Conservation (phyloP, 352 stramenopile genomes). For the Hyaloperonospora brassicae region DNA sequence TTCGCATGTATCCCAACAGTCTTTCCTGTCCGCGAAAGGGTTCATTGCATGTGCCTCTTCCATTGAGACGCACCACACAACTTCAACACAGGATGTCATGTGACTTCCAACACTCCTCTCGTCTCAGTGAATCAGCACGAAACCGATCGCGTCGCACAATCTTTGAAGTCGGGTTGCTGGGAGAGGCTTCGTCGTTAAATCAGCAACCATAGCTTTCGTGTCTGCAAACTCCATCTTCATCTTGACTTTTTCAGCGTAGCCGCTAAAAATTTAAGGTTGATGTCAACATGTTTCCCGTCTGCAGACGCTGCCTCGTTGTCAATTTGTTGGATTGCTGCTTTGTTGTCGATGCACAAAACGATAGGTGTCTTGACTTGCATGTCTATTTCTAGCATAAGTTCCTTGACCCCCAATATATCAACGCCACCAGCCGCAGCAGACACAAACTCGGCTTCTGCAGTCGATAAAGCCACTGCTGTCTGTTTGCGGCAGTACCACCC, state of each 20-base stretch:
- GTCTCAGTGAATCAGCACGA: background rate
- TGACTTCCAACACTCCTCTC: too few relatives aligned
- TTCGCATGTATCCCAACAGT: too few relatives aligned
- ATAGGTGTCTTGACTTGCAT: background rate
- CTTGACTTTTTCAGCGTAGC: background rate
- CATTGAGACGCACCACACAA: too few relatives aligned
- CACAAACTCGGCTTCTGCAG: background rate
- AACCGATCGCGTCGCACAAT: background rate
- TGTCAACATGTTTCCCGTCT: background rate
- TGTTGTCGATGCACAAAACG: background rate
- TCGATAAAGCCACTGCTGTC: background rate
- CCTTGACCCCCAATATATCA: background rate
- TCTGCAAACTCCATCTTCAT: conserved; percentile 1
- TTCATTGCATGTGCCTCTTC: too few relatives aligned
- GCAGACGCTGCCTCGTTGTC: background rate
- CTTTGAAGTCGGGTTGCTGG: background rate
- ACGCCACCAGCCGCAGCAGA: background rate
- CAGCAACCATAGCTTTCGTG: background rate
- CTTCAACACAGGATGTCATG: too few relatives aligned
- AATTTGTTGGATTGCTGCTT: too few relatives aligned
- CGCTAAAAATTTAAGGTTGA: background rate
- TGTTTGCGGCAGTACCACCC: background rate
- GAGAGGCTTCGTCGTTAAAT: background rate
- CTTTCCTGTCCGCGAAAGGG: too few relatives aligned
- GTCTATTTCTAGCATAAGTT: background rate